Evolutionary conservation across 2,329 filamentous ascomycete genomes (phyloP), one percentile per base, ranked within the genome.

Genomic region (Leptographium wingfieldii): DNA sequence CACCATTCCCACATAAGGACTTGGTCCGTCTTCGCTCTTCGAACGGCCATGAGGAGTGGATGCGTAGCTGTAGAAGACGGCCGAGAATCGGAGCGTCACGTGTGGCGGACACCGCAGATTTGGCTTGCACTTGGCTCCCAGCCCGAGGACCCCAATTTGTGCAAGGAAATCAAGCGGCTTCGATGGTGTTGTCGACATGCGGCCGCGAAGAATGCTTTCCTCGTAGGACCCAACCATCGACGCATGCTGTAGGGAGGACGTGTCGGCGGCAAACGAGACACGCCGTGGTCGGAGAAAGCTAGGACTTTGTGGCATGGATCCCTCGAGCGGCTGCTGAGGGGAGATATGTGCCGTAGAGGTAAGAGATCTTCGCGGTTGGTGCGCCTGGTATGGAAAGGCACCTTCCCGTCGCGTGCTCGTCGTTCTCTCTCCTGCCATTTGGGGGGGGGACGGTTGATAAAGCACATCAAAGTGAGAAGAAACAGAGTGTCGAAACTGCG

Each of bases 191-290:
- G 92, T 96, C 33, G 94, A 97, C 94, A 99, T 99, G 63, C 94
- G 84, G 48, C 94, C 94, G 55, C 90, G 85, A 2, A 99, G 76
- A 62, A 99, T 96, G 33, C 91, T 96, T 73, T 99, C 94, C 72
- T 99, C 94, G 66, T 96, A 99, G 1, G 92, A 96, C 2, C 94
- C 94, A 2, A 97, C 92, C 88, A 99, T 95, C 3, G 92, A 92
- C 10, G 92, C 92, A 72, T 95, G 90, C 60, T 92, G 88, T 33
- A 94, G 76, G 4, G 90, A 86, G 3, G 90, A 90, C 3, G 78
- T 75, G 54, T 96, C 92, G 0, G 86, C 84, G 19, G 82, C 80
- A 54, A 89, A 76, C 0, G 92, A 96, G 0, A 86, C 85, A 10
- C 82, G 76, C 52, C 90, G 80, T 3, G 83, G 76, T 3, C 80